phyloP scores from a whole-genome alignment of 2,329 filamentous ascomycete species.

The Talaromyces verruculosus region DNA sequence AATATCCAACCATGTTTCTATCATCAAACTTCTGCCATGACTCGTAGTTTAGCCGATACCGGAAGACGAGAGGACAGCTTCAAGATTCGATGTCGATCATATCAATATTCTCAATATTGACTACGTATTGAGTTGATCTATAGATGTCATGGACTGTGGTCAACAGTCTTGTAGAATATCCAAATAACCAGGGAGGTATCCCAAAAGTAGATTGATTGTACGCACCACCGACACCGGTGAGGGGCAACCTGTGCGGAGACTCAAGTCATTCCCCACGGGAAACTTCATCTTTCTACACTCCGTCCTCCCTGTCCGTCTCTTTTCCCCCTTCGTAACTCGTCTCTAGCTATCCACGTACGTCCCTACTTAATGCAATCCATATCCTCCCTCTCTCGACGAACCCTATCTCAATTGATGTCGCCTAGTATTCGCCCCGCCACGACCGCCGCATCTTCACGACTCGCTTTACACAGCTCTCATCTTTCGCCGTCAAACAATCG shows the following conservation, averaged over 20 bases:
- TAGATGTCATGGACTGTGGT: not conserved
- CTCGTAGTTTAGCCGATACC: conserved; percentile 5
- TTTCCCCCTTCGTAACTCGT: not conserved
- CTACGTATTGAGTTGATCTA: not conserved
- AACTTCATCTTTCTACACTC: not conserved
- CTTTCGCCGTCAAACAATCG: conserved; percentile 4
- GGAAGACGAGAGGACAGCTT: not conserved
- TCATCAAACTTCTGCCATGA: not conserved
- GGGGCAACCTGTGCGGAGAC: conserved; percentile 1
- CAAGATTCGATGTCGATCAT: not conserved
- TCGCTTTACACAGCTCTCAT: conserved; percentile 10
- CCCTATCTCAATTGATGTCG: conserved; percentile 11
- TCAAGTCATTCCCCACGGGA: conserved; percentile 16
- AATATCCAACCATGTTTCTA: not conserved
- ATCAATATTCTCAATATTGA: not conserved
- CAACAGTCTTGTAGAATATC: not conserved
- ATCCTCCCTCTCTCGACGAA: not conserved
- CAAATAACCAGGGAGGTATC: not conserved
- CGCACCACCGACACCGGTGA: conserved; percentile 13
- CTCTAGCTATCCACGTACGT: not conserved
- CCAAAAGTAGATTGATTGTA: not conserved
- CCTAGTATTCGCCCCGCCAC: conserved; percentile 4
- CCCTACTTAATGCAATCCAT: not conserved
- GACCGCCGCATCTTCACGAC: not conserved
- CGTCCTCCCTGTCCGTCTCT: not conserved